phyloP scores from a whole-genome alignment of 495 filamentous ascomycete species.

The Penicillium riverlandense region DNA sequence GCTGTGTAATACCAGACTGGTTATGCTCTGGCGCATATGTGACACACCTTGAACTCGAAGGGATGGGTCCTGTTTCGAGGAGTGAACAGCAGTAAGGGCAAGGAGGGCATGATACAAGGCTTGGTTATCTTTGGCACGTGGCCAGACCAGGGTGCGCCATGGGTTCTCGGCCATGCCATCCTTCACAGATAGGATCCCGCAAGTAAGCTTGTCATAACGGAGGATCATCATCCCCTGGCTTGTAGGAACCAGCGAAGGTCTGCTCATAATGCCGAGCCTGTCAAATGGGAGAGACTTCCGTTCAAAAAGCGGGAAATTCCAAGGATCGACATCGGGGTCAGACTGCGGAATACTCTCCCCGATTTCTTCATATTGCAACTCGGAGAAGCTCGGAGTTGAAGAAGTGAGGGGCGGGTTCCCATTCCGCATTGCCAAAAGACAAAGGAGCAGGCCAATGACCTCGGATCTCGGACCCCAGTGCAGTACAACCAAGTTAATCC shows the following conservation, averaged over 20 bases:
- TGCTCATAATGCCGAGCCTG: slow-evolving; percentile 1
- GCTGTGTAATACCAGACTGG: slow-evolving; percentile 51
- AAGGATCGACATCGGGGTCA: slow-evolving; percentile 26
- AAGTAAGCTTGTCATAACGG: slow-evolving; percentile 64
- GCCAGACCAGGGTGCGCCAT: slow-evolving; percentile 71
- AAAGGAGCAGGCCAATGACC: no score
- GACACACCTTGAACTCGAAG: slow-evolving; percentile 62
- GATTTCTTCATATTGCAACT: slow-evolving; percentile 36
- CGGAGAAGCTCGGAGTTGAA: slow-evolving; percentile 27
- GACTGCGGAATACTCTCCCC: slow-evolving; percentile 53
- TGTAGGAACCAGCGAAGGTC: slow-evolving; percentile 27
- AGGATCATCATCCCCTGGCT: slow-evolving; percentile 61
- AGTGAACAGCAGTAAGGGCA: slow-evolving; percentile 70
- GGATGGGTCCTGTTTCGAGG: slow-evolving; percentile 48
- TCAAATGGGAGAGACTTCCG: slow-evolving; percentile 3
- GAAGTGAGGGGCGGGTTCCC: slow-evolving; percentile 1
- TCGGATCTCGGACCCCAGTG: no score
- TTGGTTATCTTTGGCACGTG: slow-evolving; percentile 56
- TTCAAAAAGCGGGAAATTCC: slow-evolving; percentile 20
- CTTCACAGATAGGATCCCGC: slow-evolving; percentile 66
- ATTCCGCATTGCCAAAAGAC: not conserved
- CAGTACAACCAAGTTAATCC: no score
- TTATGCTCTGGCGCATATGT: slow-evolving; percentile 63
- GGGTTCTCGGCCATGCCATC: slow-evolving; percentile 71
- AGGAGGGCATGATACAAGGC: slow-evolving; percentile 71